Evolutionary conservation across 2,329 filamentous ascomycete genomes (phyloP), one percentile per base, ranked within the genome.

Genomic region (Fusarium anthophilum): DNA sequence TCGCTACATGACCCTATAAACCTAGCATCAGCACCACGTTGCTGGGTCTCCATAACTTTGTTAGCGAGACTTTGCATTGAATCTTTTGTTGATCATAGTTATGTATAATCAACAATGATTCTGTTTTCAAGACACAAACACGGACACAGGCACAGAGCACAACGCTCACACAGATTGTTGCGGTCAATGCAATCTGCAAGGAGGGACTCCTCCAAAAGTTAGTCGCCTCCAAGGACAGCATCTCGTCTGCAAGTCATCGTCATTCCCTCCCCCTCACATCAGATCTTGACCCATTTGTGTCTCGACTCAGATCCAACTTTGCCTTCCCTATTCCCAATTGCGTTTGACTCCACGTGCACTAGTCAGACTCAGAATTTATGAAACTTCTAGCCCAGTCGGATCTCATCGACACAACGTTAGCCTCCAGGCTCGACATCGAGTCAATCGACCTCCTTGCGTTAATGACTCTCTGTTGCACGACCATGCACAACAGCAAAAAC

Each of bases 341-440:
- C 50, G 58, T 66, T 62, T 48, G 58, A 32, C 67, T 70, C 76
- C 76, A 77, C 72, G 73, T 78, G 76, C 63, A 69, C 68, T 62
- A 74, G 35, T 47, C 38, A 62, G 67, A 69, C 63, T 67, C 70
- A 73, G 59, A 44, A 53, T 43, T 58, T 61, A 66, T 60, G 61
- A 75, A 70, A 70, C 70, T 50, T 69, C 37, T 63, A 57, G 45
- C 55, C 70, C 74, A 74, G 65, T 73, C 66, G 58, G 43, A 62
- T 45, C 59, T 56, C 53, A 51, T 64, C 51, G 35, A 55, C 35
- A 22, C 20, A 26, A 50, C 55, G 32, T 63, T 70, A 61, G 32
- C 43, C 45, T 68, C 66, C 37, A 68, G 41, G n/a, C 41, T 38
- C 43, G 28, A 54, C 41, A 67, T 55, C 35, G 20, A 55, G 35